These are phyloP conservation scores for Gossypium lobatum DNA, from an alignment of 441 rosid genomes.

Conservation along the genomic window DNA sequence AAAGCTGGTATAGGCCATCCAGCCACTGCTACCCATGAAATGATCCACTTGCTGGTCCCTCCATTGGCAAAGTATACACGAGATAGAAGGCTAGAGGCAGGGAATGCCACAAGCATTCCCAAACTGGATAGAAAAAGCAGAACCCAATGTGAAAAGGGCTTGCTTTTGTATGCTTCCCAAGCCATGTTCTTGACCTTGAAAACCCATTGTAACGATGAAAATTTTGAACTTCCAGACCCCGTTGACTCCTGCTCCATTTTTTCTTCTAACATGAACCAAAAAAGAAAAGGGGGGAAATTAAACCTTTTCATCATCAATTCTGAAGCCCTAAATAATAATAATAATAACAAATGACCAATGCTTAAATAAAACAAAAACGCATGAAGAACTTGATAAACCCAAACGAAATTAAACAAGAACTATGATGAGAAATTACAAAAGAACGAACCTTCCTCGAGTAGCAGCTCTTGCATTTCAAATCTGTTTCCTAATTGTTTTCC, in stretches of 20 bases:
- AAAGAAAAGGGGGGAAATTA: background rate
- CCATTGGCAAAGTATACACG: slow-evolving; percentile 72
- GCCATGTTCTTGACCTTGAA: slow-evolving; percentile 24
- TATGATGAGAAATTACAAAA: background rate
- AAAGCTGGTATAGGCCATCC: slow-evolving; percentile 78
- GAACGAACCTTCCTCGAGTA: slow-evolving; percentile 10
- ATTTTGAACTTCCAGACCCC: slow-evolving; percentile 10
- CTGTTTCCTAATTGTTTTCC: background rate
- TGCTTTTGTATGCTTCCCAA: slow-evolving; percentile 41
- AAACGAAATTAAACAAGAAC: background rate
- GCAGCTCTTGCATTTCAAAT: background rate
- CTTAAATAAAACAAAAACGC: background rate
- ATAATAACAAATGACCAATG: background rate
- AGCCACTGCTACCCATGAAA: slow-evolving; percentile 83
- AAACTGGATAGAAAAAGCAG: slow-evolving; percentile 43
- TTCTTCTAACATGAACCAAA: slow-evolving; percentile 18
- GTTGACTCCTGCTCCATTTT: slow-evolving; percentile 29
- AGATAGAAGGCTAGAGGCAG: slow-evolving; percentile 69
- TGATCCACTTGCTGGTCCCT: slow-evolving; percentile 85
- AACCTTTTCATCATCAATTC: background rate
- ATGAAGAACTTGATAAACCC: background rate
- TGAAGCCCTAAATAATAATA: background rate
- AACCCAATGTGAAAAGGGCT: slow-evolving; percentile 79
- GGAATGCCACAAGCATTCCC: slow-evolving; percentile 75
- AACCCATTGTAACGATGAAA: slow-evolving; percentile 28